phyloP scores from a whole-genome alignment of 1,284 basidiomycete genomes.

The Rhodotorula sp. region DNA sequence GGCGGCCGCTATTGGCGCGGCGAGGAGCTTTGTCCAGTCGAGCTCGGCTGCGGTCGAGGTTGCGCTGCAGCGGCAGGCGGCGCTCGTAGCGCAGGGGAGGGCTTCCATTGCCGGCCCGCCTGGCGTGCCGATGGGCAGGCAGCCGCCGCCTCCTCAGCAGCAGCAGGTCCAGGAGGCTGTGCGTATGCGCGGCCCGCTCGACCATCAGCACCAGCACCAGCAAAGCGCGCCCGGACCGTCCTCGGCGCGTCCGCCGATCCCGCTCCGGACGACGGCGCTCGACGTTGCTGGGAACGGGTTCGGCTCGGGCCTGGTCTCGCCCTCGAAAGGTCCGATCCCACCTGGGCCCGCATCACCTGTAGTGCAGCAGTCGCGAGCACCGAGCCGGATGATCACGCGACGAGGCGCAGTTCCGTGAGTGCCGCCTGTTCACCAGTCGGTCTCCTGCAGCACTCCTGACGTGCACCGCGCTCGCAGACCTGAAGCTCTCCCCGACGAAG shows the following conservation, averaged over 20 bases:
- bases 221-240: background rate
- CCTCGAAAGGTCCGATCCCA: too few relatives aligned
- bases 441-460: background rate
- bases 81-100: too few relatives aligned
- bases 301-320: too few relatives aligned
- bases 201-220: background rate
- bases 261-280: background rate
- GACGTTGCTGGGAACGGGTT: too few relatives aligned
- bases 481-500: background rate
- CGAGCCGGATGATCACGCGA: background rate
- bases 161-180: too few relatives aligned
- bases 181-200: too few relatives aligned
- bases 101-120: too few relatives aligned
- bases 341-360: too few relatives aligned
- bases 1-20: background rate
- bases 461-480: background rate
- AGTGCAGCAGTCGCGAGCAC: too few relatives aligned
- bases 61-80: background rate
- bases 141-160: background rate
- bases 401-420: background rate
- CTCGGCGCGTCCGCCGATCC: background rate
- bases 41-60: constrained; percentile 12
- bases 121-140: background rate
- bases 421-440: background rate
- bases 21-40: constrained; percentile 17